Evolutionary conservation across 2,329 filamentous ascomycete genomes (phyloP), one percentile per base, ranked within the genome.

Genomic region (Ophiostoma triangulosporum): DNA sequence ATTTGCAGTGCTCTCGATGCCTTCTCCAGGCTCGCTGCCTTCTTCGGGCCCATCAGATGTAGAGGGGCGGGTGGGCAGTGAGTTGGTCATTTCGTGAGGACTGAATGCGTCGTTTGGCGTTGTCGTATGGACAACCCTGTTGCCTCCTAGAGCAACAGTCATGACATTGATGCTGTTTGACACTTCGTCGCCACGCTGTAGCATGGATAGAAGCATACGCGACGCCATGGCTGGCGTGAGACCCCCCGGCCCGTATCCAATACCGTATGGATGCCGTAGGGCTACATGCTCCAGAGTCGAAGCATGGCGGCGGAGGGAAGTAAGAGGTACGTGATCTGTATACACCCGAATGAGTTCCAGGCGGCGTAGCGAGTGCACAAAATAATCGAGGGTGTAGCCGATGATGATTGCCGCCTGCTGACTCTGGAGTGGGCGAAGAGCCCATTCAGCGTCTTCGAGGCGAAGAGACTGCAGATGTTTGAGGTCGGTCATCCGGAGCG

Each of bases 371-470:
- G 65, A 64, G 11, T 56, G 54, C 15, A 74, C 66, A 56, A 70
- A 61, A 32, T 65, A 58, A 43, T 60, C 62, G n/a, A 74, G 61
- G 2, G 76, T 61, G 3, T 58, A 4, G 54, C 69, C 65, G n/a
- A 75, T 60, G 6, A 63, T 59, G 20, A 59, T 48, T 0, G 73
- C 74, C 0, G 69, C 68, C 33, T 73, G 69, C 15, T 61, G 60
- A 26, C 68, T 66, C 26, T 60, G 60, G 50, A 72, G 66, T 1
- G 63, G 60, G 2, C 55, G 51, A 6, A 57, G 22, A 2, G 65
- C 54, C 57, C 69, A 66, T 54, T 66, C 72, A 53, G 67, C 71
- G 56, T 76, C 73, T n/a, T 74, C 70, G 24, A 69, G 66, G 12
- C 66, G 65, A 2, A 76, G 61, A 1, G 60, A 63, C 12, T 64